phyloP scores from a whole-genome alignment of 345 rosid species.

The Bruguiera gymnorhiza region DNA sequence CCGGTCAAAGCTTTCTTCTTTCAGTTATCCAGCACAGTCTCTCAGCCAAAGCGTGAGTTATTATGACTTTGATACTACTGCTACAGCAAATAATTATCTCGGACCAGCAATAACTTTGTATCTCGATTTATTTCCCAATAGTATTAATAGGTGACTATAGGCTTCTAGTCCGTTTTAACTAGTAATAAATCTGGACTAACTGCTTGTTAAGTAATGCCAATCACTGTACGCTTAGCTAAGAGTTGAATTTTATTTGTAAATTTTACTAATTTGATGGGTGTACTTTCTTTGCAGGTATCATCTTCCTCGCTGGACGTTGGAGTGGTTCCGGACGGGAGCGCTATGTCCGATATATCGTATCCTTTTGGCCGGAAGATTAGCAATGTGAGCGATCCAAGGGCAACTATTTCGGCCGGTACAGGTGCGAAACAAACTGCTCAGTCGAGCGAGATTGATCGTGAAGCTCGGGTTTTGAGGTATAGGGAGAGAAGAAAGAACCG shows the following conservation, averaged over 20 bases:
- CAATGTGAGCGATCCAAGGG: not conserved
- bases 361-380: slow-evolving; percentile 14
- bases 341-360: slow-evolving; percentile 28
- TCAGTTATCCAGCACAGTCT: slow-evolving; percentile 30
- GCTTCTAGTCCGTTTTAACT: no score
- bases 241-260: not conserved
- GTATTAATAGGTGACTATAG: no score
- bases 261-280: not conserved
- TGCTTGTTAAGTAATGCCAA: no score
- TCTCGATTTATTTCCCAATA: no score
- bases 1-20: slow-evolving; percentile 30
- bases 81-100: no score
- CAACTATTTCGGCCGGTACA: not conserved
- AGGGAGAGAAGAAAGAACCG: slow-evolving; percentile 44
- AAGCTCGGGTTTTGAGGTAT: slow-evolving; percentile 45
- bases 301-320: slow-evolving; percentile 39
- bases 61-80: not conserved
- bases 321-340: slow-evolving; percentile 38
- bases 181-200: no score
- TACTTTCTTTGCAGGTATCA: slow-evolving; percentile 31
- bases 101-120: no score
- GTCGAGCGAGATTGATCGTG: slow-evolving; percentile 25
- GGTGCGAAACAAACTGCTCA: slow-evolving; percentile 13
- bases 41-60: slow-evolving; percentile 33
- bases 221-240: no score